Evolutionary conservation across 2,329 filamentous ascomycete genomes (phyloP).

Genomic region (Penicillium occitanis): DNA sequence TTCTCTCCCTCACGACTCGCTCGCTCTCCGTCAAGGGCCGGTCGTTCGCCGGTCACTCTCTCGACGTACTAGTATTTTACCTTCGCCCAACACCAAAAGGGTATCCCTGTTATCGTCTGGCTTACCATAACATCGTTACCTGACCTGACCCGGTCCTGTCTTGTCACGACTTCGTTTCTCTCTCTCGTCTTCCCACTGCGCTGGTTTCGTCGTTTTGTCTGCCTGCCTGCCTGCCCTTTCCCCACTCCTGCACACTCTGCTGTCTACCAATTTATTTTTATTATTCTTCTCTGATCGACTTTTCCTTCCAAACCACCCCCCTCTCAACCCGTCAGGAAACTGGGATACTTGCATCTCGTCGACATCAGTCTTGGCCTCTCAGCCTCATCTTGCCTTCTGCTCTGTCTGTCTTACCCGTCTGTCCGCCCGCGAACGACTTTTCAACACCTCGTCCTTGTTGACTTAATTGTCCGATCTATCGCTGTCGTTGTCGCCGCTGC

Average conservation of each 20-base stretch:
- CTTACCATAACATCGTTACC: background rate
- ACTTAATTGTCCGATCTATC: constrained; percentile 17
- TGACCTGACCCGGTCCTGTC: constrained; percentile 9
- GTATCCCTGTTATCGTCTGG: constrained; percentile 13
- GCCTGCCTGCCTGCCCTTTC: constrained; percentile 1
- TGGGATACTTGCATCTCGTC: constrained; percentile 4
- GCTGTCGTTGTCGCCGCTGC: background rate
- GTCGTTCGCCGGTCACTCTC: background rate
- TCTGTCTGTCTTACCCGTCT: constrained; percentile 4
- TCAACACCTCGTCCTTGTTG: background rate
- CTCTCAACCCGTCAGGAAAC: constrained; percentile 9
- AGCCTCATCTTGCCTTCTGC: constrained; percentile 19
- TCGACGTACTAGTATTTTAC: background rate
- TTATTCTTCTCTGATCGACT: constrained; percentile 1
- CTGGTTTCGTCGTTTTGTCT: constrained; percentile 9
- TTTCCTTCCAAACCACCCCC: background rate
- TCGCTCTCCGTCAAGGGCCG: constrained; percentile 10
- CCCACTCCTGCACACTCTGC: constrained; percentile 4
- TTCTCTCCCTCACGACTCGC: background rate
- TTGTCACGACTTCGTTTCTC: background rate
- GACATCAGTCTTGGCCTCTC: constrained; percentile 14
- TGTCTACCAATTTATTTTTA: constrained; percentile 3
- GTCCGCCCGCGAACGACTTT: background rate
- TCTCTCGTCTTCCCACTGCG: constrained; percentile 1
- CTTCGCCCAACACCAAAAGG: constrained; percentile 4